Conservation (phyloP, 441 rosid species). For the Croton laevigatus region DNA sequence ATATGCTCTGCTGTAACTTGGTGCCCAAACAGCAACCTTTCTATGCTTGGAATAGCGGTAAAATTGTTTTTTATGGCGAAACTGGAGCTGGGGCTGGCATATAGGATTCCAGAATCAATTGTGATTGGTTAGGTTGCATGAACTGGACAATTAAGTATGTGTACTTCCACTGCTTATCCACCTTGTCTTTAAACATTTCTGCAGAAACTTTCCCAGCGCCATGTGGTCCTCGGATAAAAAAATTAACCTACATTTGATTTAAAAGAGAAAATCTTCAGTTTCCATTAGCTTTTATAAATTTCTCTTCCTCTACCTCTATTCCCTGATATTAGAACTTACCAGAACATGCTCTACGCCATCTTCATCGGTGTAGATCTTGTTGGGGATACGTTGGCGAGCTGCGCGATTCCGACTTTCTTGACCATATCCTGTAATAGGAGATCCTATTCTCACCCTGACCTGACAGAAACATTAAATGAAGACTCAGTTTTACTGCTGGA, state of each 20-base stretch:
- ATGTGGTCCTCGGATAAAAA: conserved; percentile 86
- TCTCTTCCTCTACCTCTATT: not conserved
- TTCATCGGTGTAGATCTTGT: conserved; percentile 78
- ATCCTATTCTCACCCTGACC: conserved; percentile 96
- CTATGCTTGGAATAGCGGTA: conserved; percentile 4
- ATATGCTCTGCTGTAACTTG: conserved; percentile 1
- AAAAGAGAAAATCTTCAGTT: not conserved
- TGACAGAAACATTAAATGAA: conserved; percentile 31
- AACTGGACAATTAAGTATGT: conserved; percentile 81
- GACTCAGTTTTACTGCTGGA: conserved; percentile 5
- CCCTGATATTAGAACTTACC: conserved; percentile 39
- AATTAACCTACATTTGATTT: conserved; percentile 52
- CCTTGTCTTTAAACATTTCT: conserved; percentile 90
- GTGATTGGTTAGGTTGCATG: conserved; percentile 61
- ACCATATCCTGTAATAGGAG: conserved; percentile 95
- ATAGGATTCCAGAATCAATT: conserved; percentile 82
- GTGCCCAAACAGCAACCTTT: not conserved
- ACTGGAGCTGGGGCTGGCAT: conserved; percentile 51
- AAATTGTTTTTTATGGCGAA: conserved; percentile 12
- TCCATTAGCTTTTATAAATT: not conserved
- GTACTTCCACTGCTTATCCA: conserved; percentile 84
- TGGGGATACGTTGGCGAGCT: conserved; percentile 92
- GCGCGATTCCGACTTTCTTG: conserved; percentile 96
- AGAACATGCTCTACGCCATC: conserved; percentile 87
- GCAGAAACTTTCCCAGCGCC: conserved; percentile 89